Evolutionary conservation across 2,329 filamentous ascomycete species (phyloP), one percentile per base, ranked within the genome.

Genomic region (Alternaria incomplexa): DNA sequence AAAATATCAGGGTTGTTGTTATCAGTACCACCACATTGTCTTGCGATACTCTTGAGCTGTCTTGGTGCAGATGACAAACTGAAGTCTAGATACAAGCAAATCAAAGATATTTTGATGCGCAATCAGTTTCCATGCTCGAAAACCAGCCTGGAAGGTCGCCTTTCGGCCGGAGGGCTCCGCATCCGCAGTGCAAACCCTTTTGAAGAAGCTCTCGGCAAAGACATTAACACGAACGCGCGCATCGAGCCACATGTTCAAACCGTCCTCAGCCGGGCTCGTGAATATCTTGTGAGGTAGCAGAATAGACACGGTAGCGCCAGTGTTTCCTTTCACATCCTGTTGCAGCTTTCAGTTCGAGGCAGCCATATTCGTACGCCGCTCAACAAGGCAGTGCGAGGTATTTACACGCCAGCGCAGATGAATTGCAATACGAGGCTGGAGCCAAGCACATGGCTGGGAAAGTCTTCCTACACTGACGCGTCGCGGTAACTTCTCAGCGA

Each of bases 161-260:
- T 73, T 67, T 1, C 71, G 69, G 40, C 70, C 70, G 43, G 73
- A 73, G 3, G 64, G 56, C 64, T 73, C 69, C 10, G 63, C 65
- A 3, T 81, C 81, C 17, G 77, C 81, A 63, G 83, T 83, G 1
- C 81, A 81, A 7, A 83, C 80, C 56, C 83, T 83, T 36, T 83
- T 79, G 60, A 78, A 83, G 1, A 79, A 82, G 17, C 64, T 71
- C 11, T 74, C 70, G 4, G 65, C 68, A 60, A 82, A 82, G 20
- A 80, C 68, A 3, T 78, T 81, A 36, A 80, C 74, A 28, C 78
- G 71, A 2, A 78, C 77, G 50, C 83, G 61, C 12, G 77, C 79
- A 20, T 74, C 43, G 20, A 83, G 68, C 82, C 81, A 83, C 28
- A 83, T 77, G 71, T 81, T 82, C 45, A 80, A 78, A 52, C 82